Evolutionary conservation across 345 rosid species (phyloP), one percentile per base, ranked within the genome.

Genomic region (Pugionium cornutum): DNA sequence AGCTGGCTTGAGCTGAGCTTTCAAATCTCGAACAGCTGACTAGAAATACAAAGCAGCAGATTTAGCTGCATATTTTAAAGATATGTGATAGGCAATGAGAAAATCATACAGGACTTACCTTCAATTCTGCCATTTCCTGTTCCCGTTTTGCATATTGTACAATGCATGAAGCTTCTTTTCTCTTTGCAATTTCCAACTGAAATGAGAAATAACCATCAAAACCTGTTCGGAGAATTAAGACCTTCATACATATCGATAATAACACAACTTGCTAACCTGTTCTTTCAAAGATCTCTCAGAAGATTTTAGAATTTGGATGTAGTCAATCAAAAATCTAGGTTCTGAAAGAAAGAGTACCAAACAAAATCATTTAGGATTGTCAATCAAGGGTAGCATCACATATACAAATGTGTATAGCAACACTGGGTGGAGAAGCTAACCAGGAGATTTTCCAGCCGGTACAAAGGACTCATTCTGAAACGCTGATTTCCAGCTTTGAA

Each of bases 121-220:
- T 89, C 67, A 92, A 67, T 75, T 90, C 97, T 3, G 97, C 88
- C 78, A 92, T 88, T 82, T 90, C 96, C 67, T 89, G 97, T 77
- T 92, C 97, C 48, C 92, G 78, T 78, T 92, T 92, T 1, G 94
- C 96, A 77, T 89, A 92, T 62, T 89, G 88, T 58, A 92, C 97
- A 69, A 92, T 89, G 77, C 86, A 89, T n/a, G 98, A 89, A 53
- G 97, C 98, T 81, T 92, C 98, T 78, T 92, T 92, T 76, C 92
- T 87, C 86, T 82, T 88, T 8, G 97, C 94, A 42, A 88, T 85
- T 65, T 92, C 97, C 55, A 92, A 80, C 97, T 92, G 83, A 72
- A 77, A 66, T 75, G 50, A 56, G 68, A 68, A 60, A 63, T 52
- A 28, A 72, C 6, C 37, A 44, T 59, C 39, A 66, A 59, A 59